Conservation (phyloP, 148 eudicot species). For the Chenopodium quinoa region DNA sequence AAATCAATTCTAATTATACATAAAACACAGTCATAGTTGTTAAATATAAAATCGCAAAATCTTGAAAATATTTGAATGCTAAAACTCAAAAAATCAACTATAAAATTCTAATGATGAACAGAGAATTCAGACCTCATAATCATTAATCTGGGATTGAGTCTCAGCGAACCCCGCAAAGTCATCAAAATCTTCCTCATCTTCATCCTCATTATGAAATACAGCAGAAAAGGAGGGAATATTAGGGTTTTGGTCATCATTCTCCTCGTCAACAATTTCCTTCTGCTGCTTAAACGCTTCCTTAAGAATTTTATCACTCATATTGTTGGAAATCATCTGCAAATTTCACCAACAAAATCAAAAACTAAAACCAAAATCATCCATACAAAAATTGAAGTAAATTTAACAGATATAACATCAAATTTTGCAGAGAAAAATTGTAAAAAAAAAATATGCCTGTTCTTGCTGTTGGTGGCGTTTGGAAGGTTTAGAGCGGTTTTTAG, state of each 20-base stretch:
- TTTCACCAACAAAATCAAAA: background rate
- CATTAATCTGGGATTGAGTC: conserved; percentile 47
- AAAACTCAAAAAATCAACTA: too few species aligned
- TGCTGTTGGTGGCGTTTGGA: conserved; percentile 63
- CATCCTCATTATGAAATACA: conserved; percentile 12
- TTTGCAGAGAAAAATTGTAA: background rate
- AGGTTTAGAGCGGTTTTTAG: conserved; percentile 47
- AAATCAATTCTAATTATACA: too few species aligned
- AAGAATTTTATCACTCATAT: conserved; percentile 69
- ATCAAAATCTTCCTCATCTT: conserved; percentile 53
- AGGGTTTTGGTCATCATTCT: conserved; percentile 33
- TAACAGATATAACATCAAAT: background rate
- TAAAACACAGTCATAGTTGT: too few species aligned
- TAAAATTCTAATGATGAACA: too few species aligned
- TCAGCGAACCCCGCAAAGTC: conserved; percentile 60
- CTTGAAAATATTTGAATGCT: too few species aligned
- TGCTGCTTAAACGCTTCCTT: conserved; percentile 78
- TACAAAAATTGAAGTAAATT: background rate
- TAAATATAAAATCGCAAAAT: too few species aligned
- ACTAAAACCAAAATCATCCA: background rate
- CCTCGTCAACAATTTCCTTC: conserved; percentile 73
- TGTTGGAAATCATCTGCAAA: conserved; percentile 53
- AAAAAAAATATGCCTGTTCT: conserved; percentile 32
- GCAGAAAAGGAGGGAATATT: conserved; percentile 21
- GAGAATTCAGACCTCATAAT: conserved; percentile 47